Base-by-base conservation (phyloP, 371 early-diverging fungal genomes). In the Rhizomucor pusillus region DNA sequence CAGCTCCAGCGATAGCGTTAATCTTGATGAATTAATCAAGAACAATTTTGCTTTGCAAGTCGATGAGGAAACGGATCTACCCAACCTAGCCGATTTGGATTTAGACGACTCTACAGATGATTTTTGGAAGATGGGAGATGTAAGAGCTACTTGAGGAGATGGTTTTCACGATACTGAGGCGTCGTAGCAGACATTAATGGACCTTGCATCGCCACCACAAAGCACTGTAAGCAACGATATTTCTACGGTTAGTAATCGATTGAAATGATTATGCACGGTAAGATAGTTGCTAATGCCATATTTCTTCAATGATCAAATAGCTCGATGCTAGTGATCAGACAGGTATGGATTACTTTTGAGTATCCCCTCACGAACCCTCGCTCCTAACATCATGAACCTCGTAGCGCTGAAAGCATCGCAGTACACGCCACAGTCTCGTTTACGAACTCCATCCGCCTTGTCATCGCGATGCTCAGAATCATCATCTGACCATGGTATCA, bases 61-160 rank as follows among this genome's bases (percentile, higher is more conserved):
- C 52, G 67, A 70, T 16, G 73, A 76, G 29, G 73, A 73, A 60
- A 73, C 73, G 3, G 69, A 73, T 37, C 57, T 76, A 29, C 58
- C 69, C 11, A 62, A 62, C 48, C 54, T 76, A 23, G 66, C 71
- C 19, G 59, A 62, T 41, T 58, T 76, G 47, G 77, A 76, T 52
- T 44, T 76, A 20, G 77, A 76, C 59, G 77, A 76, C 50, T 64
- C 68, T 18, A 66, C 62, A 36, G 77, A 76, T 40, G 73, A 70
- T 25, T 76, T 76, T 49, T 76, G 73, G 73, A 72, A 73, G 49
- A 52, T 76, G 47, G 67, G 68, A 44, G 59, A 67, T 52, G 69
- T 69, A 64, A 63, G 51, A 24, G 16, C 12, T 41, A 12, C 37
- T 41, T 11, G 11, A 14, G 3, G 5, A 16, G 41, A 41, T 5